Evolutionary conservation across 345 rosid species (phyloP).

Genomic region (Eucalyptus lansdowneana): DNA sequence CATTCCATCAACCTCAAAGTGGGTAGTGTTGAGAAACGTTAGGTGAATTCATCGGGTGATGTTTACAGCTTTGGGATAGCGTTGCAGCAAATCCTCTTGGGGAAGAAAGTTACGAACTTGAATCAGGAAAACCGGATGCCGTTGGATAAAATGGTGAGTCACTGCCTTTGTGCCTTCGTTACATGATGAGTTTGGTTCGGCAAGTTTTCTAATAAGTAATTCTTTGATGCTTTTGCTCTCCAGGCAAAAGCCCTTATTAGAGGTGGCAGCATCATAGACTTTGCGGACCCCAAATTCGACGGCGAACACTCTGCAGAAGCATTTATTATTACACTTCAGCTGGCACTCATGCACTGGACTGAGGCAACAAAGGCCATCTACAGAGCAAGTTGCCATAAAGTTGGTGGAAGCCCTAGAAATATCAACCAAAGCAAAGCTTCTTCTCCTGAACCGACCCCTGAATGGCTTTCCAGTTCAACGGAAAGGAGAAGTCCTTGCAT

Average conservation of each 20-base stretch:
- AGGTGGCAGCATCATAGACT: constrained; percentile 15
- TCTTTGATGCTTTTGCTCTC: not conserved
- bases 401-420: constrained; percentile 28
- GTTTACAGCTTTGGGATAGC: constrained; percentile 40
- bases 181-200: not conserved
- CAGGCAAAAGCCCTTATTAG: constrained; percentile 29
- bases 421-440: constrained; percentile 6
- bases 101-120: constrained; percentile 35
- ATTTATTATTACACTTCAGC: constrained; percentile 13
- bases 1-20: not conserved
- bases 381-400: constrained; percentile 17
- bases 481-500: not conserved
- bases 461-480: not conserved
- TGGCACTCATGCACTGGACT: constrained; percentile 32
- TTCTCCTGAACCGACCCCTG: not conserved
- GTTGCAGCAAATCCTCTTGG: constrained; percentile 33
- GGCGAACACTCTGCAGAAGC: constrained; percentile 35
- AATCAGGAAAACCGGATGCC: constrained; percentile 19
- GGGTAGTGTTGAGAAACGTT: not conserved
- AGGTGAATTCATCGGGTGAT: constrained; percentile 29
- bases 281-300: constrained; percentile 29
- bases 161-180: not conserved
- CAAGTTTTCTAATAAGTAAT: not conserved
- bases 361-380: constrained; percentile 25
- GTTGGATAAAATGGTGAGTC: constrained; percentile 27